phyloP scores from a whole-genome alignment of 2,329 filamentous ascomycete species.

The Geosmithia morbida region DNA sequence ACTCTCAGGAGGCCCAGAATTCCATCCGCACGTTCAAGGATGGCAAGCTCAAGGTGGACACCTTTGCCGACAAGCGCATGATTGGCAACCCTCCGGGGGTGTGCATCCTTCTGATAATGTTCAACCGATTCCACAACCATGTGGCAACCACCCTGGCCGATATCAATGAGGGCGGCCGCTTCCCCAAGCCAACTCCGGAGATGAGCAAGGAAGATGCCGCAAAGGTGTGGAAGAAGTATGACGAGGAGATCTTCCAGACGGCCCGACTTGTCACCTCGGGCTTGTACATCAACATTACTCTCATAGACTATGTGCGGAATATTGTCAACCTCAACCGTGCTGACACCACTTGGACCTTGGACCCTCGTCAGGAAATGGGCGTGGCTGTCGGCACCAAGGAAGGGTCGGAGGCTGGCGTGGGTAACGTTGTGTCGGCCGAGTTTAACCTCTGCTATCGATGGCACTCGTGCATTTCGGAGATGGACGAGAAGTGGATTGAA shows the following conservation, averaged over 20 bases:
- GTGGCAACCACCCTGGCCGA: constrained; percentile 62
- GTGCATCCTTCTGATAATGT: constrained; percentile 60
- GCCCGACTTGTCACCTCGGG: constrained; percentile 61
- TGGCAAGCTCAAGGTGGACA: constrained; percentile 59
- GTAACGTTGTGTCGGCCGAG: constrained; percentile 74
- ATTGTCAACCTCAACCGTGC: constrained; percentile 45
- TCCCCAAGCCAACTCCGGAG: constrained; percentile 45
- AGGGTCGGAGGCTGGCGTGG: constrained; percentile 54
- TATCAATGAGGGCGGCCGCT: constrained; percentile 78
- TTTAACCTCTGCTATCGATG: constrained; percentile 83
- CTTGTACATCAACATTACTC: constrained; percentile 64
- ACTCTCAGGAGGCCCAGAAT: constrained; percentile 51
- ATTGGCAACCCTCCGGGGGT: constrained; percentile 60
- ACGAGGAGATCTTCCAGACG: constrained; percentile 69
- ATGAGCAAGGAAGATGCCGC: constrained; percentile 32
- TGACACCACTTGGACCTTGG: constrained; percentile 69
- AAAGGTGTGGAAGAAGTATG: constrained; percentile 50
- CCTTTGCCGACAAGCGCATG: constrained; percentile 56
- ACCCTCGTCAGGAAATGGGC: constrained; percentile 58
- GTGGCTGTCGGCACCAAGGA: constrained; percentile 35
- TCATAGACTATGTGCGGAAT: constrained; percentile 66
- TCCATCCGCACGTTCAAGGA: constrained; percentile 54
- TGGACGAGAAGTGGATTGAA: constrained; percentile 71
- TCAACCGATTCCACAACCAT: constrained; percentile 78
- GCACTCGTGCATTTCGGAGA: constrained; percentile 64